Conservation (phyloP, 352 stramenopile genomes). For the Phytophthora agathidicida region DNA sequence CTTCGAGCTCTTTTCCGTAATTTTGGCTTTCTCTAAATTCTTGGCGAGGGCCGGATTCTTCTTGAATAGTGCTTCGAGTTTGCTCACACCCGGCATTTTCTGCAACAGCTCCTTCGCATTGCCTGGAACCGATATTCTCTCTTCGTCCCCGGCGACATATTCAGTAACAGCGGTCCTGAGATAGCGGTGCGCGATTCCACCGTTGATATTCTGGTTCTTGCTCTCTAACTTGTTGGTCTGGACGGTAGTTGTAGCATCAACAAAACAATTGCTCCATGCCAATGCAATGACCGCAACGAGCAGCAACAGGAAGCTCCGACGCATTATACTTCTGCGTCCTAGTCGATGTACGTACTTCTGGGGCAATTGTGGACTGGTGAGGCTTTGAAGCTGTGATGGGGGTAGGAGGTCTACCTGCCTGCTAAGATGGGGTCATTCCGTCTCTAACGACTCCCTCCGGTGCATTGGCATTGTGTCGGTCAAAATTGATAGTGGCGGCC, state of each 20-base stretch:
- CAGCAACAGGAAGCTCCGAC: background rate
- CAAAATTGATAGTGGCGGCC: background rate
- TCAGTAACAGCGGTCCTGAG: slow-evolving; percentile 2
- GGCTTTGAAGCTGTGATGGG: background rate
- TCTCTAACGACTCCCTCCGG: no score
- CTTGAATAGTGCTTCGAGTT: slow-evolving; percentile 8
- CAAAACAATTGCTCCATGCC: background rate
- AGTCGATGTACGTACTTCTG: background rate
- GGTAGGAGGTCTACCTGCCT: background rate
- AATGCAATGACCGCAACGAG: background rate
- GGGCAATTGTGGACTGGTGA: background rate
- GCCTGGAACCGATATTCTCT: slow-evolving; percentile 1
- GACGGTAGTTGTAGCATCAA: background rate
- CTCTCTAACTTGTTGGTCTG: background rate
- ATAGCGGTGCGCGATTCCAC: background rate
- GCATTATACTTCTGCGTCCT: background rate
- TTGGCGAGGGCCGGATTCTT: slow-evolving; percentile 1
- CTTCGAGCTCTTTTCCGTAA: background rate
- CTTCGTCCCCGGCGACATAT: background rate
- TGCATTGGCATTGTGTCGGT: no score
- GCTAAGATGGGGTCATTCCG: background rate
- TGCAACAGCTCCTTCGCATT: background rate
- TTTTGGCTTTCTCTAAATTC: background rate
- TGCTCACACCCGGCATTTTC: background rate
- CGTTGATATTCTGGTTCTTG: no score